These are phyloP conservation scores for Neckera pumila DNA, from an alignment of 225 moss, liverwort and hornwort species.

Conservation along the genomic window DNA sequence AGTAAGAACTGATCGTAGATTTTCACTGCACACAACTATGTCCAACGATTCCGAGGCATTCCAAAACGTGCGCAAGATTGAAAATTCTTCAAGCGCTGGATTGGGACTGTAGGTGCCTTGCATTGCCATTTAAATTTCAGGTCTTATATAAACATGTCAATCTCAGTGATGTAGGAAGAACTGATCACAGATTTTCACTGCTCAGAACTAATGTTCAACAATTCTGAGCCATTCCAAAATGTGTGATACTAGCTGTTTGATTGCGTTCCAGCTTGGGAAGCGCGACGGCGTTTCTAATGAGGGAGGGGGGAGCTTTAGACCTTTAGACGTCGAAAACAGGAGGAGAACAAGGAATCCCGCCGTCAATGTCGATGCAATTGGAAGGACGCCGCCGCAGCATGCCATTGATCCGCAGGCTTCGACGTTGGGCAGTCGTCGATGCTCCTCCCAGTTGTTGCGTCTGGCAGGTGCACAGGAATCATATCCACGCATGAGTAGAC, in stretches of 20 bases:
- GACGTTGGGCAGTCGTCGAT: slow-evolving; percentile 7
- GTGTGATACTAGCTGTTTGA: neutral
- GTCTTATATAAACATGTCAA: neutral
- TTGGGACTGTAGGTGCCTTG: neutral
- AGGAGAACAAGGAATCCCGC: neutral
- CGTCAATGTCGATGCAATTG: neutral
- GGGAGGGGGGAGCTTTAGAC: neutral
- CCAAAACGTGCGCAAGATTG: neutral
- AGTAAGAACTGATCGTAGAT: neutral
- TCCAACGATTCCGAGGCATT: neutral
- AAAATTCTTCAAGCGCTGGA: too few species aligned
- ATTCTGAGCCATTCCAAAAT: neutral
- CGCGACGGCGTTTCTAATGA: neutral
- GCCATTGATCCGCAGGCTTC: slow-evolving; percentile 31
- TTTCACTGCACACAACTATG: neutral
- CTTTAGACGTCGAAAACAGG: slow-evolving; percentile 3
- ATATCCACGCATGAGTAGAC: slow-evolving; percentile 16
- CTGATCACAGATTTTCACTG: neutral
- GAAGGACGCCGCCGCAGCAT: neutral
- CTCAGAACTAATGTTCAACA: neutral
- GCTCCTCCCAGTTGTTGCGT: slow-evolving; percentile 2
- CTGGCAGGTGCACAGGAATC: slow-evolving; percentile 18
- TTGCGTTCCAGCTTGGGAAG: neutral
- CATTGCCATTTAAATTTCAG: neutral
- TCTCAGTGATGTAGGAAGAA: neutral